phyloP scores from a whole-genome alignment of 2,329 filamentous ascomycete genomes.

The Fusarium scirpi region DNA sequence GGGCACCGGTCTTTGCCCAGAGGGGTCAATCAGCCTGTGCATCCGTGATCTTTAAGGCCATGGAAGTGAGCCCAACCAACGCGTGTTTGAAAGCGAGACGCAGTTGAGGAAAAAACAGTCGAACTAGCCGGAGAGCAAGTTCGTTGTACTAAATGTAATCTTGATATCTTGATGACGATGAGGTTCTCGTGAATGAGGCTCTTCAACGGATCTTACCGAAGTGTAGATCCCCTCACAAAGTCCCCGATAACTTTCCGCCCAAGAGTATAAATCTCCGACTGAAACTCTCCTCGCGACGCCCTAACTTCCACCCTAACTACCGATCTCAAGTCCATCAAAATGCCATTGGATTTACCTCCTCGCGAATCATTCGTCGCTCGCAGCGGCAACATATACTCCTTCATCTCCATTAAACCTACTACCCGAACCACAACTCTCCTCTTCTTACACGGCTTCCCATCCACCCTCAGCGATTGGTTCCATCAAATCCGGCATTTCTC shows the following conservation, averaged over 20 bases:
- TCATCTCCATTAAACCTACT: conserved; percentile 44
- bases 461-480: conserved; percentile 58
- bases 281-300: neutral
- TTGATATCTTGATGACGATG: neutral
- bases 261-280: conserved; percentile 22
- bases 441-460: conserved; percentile 63
- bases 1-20: neutral
- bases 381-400: conserved; percentile 47
- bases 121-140: neutral
- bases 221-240: conserved; percentile 14
- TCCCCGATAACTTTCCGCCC: conserved; percentile 48
- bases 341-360: conserved; percentile 15
- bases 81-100: neutral
- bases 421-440: conserved; percentile 53
- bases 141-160: neutral
- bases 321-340: neutral
- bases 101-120: neutral
- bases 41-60: neutral
- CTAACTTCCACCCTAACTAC: neutral
- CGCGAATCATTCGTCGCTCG: conserved; percentile 28
- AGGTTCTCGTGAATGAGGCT: neutral
- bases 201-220: neutral
- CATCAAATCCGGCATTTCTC: conserved; percentile 53
- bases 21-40: neutral
- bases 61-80: neutral